Evolutionary conservation across 805 yeast genomes (phyloP), one percentile per base, ranked within the genome.

Genomic region (Metschnikowia bowlesiae): DNA sequence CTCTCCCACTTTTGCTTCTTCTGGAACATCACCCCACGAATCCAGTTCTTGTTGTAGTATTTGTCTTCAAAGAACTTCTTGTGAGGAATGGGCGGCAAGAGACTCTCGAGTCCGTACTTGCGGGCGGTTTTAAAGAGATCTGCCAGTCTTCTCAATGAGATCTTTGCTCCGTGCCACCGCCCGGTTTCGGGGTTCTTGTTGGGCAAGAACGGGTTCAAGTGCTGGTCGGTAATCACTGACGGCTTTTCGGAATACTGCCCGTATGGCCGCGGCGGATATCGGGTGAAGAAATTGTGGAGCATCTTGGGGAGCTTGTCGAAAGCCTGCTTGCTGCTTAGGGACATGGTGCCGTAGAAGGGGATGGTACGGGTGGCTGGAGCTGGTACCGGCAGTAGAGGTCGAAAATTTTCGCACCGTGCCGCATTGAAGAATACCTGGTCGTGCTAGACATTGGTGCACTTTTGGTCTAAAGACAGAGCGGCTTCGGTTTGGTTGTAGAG

Each of bases 151-250:
- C 96, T 81, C 62, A 84, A 72, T 8, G 96, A 87, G 68, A 81
- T 87, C 57, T 82, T 76, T 28, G 97, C 88, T 52, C 82, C 81
- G 60, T 88, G 95, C 71, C 84, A 81, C 58, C 71, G 75, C n/a
- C 85, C 81, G 22, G 95, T 89, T 22, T 85, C 80, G 18, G 95
- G 89, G 66, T 90, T 90, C 62, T 79, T 85, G 67, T 89, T 90
- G 26, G 96, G 85, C 49, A 89, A 67, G 67, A 91, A 91, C 47
- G 97, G 97, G 68, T 91, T 91, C 58, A 90, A 87, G 53, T 81
- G 79, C 22, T 80, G 76, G 44, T 89, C 91, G 44, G 70, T 71
- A 22, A 87, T 83, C 30, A 80, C 70, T 1, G 87, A 80, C 46
- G 96, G 86, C 54, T 75, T 77, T 2, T 75, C 69, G 5, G 88